Evolutionary conservation across 2,329 filamentous ascomycete genomes (phyloP).

Genomic region (Berkeleyomyces rouxiae): DNA sequence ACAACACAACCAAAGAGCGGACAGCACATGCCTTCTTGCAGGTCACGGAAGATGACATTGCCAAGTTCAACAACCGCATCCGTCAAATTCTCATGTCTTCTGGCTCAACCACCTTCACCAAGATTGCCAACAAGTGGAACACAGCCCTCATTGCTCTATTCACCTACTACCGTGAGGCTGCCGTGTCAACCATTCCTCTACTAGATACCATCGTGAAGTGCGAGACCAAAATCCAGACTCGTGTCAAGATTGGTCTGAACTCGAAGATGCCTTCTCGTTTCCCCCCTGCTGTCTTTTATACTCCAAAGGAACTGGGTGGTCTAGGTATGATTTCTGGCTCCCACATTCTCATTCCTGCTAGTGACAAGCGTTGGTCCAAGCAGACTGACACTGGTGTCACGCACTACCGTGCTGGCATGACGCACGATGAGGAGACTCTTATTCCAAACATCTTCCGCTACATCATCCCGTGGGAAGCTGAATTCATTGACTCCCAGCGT

Average conservation of each 20-base stretch:
- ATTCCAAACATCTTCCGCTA: constrained; percentile 99
- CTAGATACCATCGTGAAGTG: constrained; percentile 98
- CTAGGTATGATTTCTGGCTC: constrained; percentile 98
- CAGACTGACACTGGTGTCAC: constrained; percentile 96
- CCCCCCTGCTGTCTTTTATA: constrained; percentile 96
- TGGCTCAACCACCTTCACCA: constrained; percentile 97
- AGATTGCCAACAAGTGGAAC: constrained; percentile 99
- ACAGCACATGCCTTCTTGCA: constrained; percentile 96
- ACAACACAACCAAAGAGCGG: constrained; percentile 91
- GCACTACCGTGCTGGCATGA: constrained; percentile 95
- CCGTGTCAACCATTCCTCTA: constrained; percentile 83
- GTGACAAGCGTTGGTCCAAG: constrained; percentile 95
- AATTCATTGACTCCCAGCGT: constrained; percentile 96
- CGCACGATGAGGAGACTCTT: constrained; percentile 89
- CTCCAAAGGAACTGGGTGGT: constrained; percentile 91
- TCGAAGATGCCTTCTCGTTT: constrained; percentile 99
- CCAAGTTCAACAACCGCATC: constrained; percentile 98
- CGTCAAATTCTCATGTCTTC: constrained; percentile 98
- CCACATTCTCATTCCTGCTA: constrained; percentile 91
- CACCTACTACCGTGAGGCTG: constrained; percentile 95
- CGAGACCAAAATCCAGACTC: constrained; percentile 97
- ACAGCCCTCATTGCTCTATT: constrained; percentile 92
- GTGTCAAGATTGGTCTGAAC: constrained; percentile 96
- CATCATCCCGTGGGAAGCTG: constrained; percentile 97
- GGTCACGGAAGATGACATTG: constrained; percentile 92